phyloP scores from a whole-genome alignment of 1,284 basidiomycete species.

The Pseudozyma hubeiensis region DNA sequence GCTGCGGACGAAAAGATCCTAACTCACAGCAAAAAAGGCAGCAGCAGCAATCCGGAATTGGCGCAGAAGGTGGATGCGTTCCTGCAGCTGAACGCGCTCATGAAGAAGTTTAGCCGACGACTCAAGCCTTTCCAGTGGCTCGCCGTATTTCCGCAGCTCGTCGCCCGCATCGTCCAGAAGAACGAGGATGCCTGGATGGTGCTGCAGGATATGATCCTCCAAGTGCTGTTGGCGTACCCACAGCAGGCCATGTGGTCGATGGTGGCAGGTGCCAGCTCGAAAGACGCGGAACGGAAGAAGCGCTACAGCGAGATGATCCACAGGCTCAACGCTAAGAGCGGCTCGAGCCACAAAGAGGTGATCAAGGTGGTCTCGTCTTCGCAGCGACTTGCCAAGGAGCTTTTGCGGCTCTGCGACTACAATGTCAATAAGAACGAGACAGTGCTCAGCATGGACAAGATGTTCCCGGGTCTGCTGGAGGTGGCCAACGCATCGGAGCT shows the following conservation, averaged over 20 bases:
- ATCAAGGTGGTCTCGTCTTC: constrained; percentile 51
- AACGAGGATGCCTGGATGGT: constrained; percentile 78
- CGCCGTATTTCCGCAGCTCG: constrained; percentile 95
- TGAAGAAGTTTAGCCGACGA: constrained; percentile 77
- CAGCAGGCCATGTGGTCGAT: constrained; percentile 95
- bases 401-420: constrained; percentile 62
- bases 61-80: constrained; percentile 55
- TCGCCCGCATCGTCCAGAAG: constrained; percentile 88
- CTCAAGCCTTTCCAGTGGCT: constrained; percentile 82
- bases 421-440: constrained; percentile 51
- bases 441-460: constrained; percentile 48
- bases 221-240: constrained; percentile 84
- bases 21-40: constrained; percentile 48
- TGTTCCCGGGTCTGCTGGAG: constrained; percentile 56
- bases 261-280: constrained; percentile 87
- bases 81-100: constrained; percentile 69
- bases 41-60: constrained; percentile 18
- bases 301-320: constrained; percentile 77
- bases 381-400: constrained; percentile 62
- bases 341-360: constrained; percentile 44
- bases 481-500: constrained; percentile 52
- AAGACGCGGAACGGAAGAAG: constrained; percentile 75
- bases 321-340: constrained; percentile 22
- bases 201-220: constrained; percentile 78
- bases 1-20: constrained; percentile 75